A percentile compares a stretch with the other conserved stretches of the same genome.
Conservation (phyloP, 2,329 filamentous ascomycete genomes). For the Didymella arachidicola region DNA sequence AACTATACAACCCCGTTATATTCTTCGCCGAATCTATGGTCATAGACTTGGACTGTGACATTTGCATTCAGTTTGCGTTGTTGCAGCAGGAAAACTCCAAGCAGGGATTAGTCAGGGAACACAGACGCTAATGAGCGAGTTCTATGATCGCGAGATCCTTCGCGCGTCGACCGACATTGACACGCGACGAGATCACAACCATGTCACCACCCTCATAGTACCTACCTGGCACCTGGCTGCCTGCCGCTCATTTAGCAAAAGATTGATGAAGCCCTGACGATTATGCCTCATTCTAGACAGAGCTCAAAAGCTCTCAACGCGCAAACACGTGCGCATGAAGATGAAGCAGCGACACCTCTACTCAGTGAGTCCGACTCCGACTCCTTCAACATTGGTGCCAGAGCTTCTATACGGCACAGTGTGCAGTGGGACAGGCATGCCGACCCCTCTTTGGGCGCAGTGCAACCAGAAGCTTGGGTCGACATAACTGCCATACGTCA, state of each 20-base stretch:
- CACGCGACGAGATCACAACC: background rate
- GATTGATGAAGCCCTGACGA: conserved; percentile 7
- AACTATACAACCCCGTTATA: background rate
- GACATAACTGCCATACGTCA: conserved; percentile 42
- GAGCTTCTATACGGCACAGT: conserved; percentile 29
- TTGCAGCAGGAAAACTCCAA: background rate
- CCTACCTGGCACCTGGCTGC: conserved; percentile 1
- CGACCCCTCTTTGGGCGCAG: conserved; percentile 47
- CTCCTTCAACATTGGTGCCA: conserved; percentile 25
- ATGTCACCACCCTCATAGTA: conserved; percentile 8
- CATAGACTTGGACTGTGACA: background rate
- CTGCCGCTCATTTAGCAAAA: conserved; percentile 1
- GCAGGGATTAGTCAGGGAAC: conserved; percentile 14
- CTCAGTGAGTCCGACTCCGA: conserved; percentile 32
- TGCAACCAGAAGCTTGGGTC: conserved; percentile 44
- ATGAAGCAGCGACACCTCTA: conserved; percentile 29
- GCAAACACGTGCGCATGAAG: conserved; percentile 23
- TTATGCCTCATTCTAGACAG: conserved; percentile 19
- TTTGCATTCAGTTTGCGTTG: background rate
- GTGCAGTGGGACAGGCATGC: conserved; percentile 45
- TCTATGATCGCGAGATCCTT: conserved; percentile 10
- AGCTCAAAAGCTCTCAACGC: conserved; percentile 16
- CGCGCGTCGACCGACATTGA: background rate
- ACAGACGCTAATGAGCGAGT: conserved; percentile 2
- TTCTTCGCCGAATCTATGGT: too few species aligned